Evolutionary conservation across 2,329 filamentous ascomycete genomes (phyloP).

Genomic region (Clonostachys byssicola): DNA sequence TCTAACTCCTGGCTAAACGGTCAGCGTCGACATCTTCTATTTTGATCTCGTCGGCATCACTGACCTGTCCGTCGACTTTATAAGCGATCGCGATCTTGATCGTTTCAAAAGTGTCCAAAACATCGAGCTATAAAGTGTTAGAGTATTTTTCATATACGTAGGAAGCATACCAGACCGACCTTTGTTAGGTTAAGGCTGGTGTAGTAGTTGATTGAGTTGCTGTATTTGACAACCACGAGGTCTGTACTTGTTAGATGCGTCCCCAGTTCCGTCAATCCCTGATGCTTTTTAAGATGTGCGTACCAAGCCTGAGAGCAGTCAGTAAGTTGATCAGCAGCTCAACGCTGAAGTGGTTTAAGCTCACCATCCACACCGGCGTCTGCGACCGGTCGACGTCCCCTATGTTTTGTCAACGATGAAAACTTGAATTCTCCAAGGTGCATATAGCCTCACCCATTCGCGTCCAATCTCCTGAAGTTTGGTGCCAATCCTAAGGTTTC

Average conservation of each 20-base stretch:
- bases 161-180: conserved; percentile 7
- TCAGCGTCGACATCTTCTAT: neutral
- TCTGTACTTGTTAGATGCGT: conserved; percentile 30
- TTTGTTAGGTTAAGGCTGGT: conserved; percentile 54
- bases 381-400: conserved; percentile 51
- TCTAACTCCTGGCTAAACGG: conserved; percentile 31
- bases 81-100: conserved; percentile 78
- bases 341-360: conserved; percentile 5
- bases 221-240: conserved; percentile 53
- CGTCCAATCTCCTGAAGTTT: conserved; percentile 40
- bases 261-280: conserved; percentile 38
- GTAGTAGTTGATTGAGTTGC: conserved; percentile 60
- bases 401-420: conserved; percentile 12
- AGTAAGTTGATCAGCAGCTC: conserved; percentile 11
- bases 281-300: conserved; percentile 7
- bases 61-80: conserved; percentile 28
- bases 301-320: conserved; percentile 16
- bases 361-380: conserved; percentile 51
- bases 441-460: conserved; percentile 24
- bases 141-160: conserved; percentile 7
- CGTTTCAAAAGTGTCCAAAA: conserved; percentile 69
- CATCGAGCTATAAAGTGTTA: conserved; percentile 17
- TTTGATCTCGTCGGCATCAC: conserved; percentile 3
- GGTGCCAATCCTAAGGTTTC: conserved; percentile 22
- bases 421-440: conserved; percentile 8